These are phyloP conservation scores for Xylaria flabelliformis DNA, from an alignment of 495 filamentous ascomycete species.

Conservation along the genomic window DNA sequence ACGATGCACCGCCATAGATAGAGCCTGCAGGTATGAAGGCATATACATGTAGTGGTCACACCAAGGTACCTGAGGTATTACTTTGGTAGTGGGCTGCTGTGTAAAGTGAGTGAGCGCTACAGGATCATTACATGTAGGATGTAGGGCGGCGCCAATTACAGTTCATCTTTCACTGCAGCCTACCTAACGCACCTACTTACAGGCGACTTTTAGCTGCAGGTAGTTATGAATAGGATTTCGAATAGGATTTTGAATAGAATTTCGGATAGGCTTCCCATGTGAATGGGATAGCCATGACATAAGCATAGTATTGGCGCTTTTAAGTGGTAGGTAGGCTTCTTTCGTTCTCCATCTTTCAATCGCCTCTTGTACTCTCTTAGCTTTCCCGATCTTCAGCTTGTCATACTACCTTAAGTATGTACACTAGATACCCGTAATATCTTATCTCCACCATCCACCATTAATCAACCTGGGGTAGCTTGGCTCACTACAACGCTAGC, in stretches of 20 bases:
- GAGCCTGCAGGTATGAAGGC: constrained; percentile 1
- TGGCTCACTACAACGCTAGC: constrained; percentile 6
- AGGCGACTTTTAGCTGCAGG: neutral
- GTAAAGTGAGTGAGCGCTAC: neutral
- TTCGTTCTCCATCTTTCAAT: neutral
- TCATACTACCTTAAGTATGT: no score
- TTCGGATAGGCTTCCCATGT: neutral
- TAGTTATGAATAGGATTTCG: neutral
- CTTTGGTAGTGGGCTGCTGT: neutral
- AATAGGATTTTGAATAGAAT: neutral
- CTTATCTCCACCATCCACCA: neutral
- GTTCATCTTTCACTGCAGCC: neutral
- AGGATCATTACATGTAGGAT: neutral
- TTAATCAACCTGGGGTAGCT: constrained; percentile 9
- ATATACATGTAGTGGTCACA: neutral
- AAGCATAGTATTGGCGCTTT: neutral
- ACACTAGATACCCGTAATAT: neutral
- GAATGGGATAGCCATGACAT: neutral
- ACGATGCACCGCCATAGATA: constrained; percentile 13
- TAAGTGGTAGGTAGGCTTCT: neutral
- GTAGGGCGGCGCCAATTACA: neutral
- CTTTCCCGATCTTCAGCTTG: neutral
- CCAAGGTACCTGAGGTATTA: neutral
- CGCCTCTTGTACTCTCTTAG: neutral
- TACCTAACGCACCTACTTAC: neutral